These are phyloP conservation scores for Pseudogymnoascus sp. DNA, from an alignment of 2,329 filamentous ascomycete genomes.

Conservation along the genomic window DNA sequence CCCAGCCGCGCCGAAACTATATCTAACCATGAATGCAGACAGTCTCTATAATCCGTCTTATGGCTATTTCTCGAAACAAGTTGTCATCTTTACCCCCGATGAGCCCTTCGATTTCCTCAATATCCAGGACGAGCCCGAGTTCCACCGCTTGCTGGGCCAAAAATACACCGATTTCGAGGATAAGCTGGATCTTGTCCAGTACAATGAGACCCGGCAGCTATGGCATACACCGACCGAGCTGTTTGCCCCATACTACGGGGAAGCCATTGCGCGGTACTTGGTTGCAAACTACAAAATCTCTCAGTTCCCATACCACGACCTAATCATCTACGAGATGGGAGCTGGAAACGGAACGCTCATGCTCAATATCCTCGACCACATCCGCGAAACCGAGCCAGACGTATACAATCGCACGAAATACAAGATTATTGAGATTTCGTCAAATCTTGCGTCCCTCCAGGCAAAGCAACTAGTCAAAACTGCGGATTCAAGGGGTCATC, in stretches of 20 bases:
- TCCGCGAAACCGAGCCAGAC: conserved; percentile 78
- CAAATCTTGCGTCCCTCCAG: conserved; percentile 71
- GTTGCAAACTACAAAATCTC: conserved; percentile 93
- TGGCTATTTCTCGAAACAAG: conserved; percentile 93
- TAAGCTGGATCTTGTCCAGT: conserved; percentile 62
- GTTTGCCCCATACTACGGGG: conserved; percentile 92
- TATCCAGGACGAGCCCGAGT: conserved; percentile 77
- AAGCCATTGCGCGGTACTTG: conserved; percentile 92
- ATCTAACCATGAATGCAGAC: conserved; percentile 46
- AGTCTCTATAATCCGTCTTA: conserved; percentile 91
- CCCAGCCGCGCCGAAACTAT: not conserved
- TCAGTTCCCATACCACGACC: conserved; percentile 89
- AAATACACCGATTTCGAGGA: conserved; percentile 91
- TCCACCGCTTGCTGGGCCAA: conserved; percentile 66
- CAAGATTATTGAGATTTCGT: conserved; percentile 92
- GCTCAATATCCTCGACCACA: conserved; percentile 96
- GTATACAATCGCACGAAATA: conserved; percentile 92
- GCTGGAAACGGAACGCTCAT: conserved; percentile 96
- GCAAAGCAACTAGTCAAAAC: conserved; percentile 58
- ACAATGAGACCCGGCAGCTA: conserved; percentile 70
- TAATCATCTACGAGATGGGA: conserved; percentile 98
- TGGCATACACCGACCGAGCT: conserved; percentile 99
- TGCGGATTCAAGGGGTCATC: conserved; percentile 65
- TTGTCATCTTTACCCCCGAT: conserved; percentile 89
- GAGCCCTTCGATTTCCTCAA: conserved; percentile 81